These are phyloP conservation scores for Papiliotrema nemorosa DNA, from an alignment of 1,284 basidiomycete genomes.

Conservation along the genomic window DNA sequence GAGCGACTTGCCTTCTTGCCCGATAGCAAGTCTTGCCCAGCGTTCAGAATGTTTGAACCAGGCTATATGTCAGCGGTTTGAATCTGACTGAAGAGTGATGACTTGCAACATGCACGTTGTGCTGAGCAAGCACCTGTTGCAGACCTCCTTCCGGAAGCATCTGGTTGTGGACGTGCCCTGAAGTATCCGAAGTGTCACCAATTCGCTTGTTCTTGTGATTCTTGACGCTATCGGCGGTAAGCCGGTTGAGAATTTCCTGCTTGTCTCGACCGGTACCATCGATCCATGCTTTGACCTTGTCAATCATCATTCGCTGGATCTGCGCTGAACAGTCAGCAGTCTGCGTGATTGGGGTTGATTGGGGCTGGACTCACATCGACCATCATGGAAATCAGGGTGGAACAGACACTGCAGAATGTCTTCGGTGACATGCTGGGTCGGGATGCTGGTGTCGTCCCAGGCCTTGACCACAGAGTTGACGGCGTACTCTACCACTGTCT, in stretches of 20 bases:
- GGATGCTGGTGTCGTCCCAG: slow-evolving; percentile 70
- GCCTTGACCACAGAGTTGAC: slow-evolving; percentile 65
- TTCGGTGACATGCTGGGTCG: slow-evolving; percentile 61
- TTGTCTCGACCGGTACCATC: slow-evolving; percentile 57
- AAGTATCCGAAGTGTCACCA: slow-evolving; percentile 34
- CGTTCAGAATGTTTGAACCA: slow-evolving; percentile 40
- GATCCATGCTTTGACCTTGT: slow-evolving; percentile 55
- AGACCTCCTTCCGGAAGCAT: slow-evolving; percentile 44
- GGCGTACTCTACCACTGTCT: slow-evolving; percentile 57
- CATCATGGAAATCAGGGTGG: slow-evolving; percentile 78
- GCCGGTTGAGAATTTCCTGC: slow-evolving; percentile 58
- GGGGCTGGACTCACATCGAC: slow-evolving; percentile 38
- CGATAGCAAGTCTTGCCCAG: slow-evolving; percentile 44
- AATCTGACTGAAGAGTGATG: background rate
- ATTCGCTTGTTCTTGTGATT: slow-evolving; percentile 69
- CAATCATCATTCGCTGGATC: slow-evolving; percentile 73
- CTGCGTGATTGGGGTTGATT: background rate
- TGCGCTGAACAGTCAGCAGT: slow-evolving; percentile 56
- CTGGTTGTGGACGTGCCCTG: slow-evolving; percentile 45
- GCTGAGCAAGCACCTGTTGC: slow-evolving; percentile 44
- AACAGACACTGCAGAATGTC: slow-evolving; percentile 75
- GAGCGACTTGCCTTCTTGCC: slow-evolving; percentile 43
- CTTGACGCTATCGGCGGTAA: slow-evolving; percentile 64
- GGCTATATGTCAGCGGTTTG: slow-evolving; percentile 25
- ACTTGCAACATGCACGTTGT: slow-evolving; percentile 48